Evolutionary conservation across 177 flowering plant genomes (phyloP).

Genomic region (Tripterygium wilfordii): DNA sequence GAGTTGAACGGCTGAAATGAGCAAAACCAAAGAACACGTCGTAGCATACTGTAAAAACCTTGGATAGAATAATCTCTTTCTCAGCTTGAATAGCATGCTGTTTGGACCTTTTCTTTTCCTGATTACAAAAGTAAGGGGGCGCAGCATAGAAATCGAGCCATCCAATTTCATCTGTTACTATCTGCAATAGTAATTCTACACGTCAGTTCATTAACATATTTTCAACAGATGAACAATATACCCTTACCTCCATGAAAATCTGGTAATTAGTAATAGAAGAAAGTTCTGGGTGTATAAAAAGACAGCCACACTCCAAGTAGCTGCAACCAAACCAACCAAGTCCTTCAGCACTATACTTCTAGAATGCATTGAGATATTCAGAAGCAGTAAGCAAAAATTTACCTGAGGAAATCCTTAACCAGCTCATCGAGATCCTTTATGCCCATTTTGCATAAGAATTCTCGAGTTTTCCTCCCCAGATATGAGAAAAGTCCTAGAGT

Average conservation of each 20-base stretch:
- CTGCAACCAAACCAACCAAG: conserved; percentile 25
- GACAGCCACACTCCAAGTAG: conserved; percentile 60
- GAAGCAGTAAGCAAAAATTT: background rate
- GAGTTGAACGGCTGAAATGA: conserved; percentile 42
- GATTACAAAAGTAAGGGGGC: conserved; percentile 11
- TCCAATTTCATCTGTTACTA: conserved; percentile 60
- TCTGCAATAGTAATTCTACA: conserved; percentile 21
- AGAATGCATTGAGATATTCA: background rate
- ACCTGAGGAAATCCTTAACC: conserved; percentile 56
- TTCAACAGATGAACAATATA: background rate
- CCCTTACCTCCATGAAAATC: conserved; percentile 58
- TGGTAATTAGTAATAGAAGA: conserved; percentile 46
- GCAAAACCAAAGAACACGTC: conserved; percentile 56
- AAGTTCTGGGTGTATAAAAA: conserved; percentile 47
- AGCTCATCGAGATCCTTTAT: conserved; percentile 57
- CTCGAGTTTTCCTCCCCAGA: conserved; percentile 53
- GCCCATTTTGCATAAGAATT: conserved; percentile 38
- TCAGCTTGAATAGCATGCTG: conserved; percentile 52
- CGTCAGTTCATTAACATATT: background rate
- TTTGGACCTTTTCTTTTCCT: conserved; percentile 37
- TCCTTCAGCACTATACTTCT: background rate
- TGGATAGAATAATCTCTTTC: conserved; percentile 48
- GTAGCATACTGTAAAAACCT: conserved; percentile 47
- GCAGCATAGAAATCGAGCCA: conserved; percentile 58
- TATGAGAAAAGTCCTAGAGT: conserved; percentile 59